These are phyloP conservation scores for Saccharomyces hybrid DNA, from an alignment of 1,139 yeast genomes.

Conservation along the genomic window DNA sequence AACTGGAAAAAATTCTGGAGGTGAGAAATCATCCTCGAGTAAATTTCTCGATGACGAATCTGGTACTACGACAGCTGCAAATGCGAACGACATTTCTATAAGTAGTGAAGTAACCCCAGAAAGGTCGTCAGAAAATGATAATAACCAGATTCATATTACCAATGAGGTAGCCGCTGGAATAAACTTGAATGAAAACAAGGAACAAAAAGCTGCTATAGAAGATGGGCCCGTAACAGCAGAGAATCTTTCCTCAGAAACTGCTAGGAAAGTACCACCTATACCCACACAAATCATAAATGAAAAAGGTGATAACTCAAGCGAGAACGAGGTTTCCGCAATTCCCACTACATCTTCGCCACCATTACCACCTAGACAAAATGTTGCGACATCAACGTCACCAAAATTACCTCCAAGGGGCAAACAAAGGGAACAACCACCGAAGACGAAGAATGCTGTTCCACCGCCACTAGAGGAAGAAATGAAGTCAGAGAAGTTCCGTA, in stretches of 20 bases:
- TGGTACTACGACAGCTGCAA: not conserved
- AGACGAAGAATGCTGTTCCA: conserved; percentile 24
- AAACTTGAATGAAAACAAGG: too few relatives aligned
- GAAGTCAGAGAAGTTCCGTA: conserved; percentile 23
- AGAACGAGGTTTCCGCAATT: not conserved
- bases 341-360: not conserved
- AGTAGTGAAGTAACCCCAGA: not conserved
- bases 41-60: not conserved
- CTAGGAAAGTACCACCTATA: not conserved
- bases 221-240: not conserved
- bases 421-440: conserved; percentile 1
- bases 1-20: not conserved
- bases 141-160: not conserved
- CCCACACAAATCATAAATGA: not conserved
- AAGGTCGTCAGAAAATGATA: not conserved
- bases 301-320: not conserved
- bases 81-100: not conserved
- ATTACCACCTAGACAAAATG: conserved; percentile 2
- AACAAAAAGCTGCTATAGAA: not conserved
- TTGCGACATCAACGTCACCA: conserved; percentile 8
- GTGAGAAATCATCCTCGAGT: not conserved
- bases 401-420: conserved; percentile 13
- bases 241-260: not conserved
- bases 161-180: not conserved
- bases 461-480: conserved; percentile 31